phyloP scores from a whole-genome alignment of 192 early-diverging fungal species.

The Pilobolus umbonatus region DNA sequence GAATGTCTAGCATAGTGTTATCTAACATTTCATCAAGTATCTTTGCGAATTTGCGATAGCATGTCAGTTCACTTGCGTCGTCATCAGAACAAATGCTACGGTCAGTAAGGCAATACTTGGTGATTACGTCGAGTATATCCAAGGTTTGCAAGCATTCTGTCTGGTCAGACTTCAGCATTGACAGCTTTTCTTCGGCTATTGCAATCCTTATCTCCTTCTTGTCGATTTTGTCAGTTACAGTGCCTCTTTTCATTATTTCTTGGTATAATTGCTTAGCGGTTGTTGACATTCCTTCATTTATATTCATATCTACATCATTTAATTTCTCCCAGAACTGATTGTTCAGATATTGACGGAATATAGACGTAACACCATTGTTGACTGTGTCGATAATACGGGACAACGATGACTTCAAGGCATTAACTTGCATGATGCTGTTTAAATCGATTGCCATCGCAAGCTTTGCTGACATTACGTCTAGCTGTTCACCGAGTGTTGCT shows the following conservation, averaged over 20 bases:
- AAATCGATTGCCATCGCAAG: not conserved
- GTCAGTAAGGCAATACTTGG: not conserved
- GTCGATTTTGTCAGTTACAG: not conserved
- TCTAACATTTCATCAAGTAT: not conserved
- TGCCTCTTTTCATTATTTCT: not conserved
- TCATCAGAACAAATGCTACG: not conserved
- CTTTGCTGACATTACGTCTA: not conserved
- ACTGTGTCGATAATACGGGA: not conserved
- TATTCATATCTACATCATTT: not conserved
- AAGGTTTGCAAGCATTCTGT: not conserved
- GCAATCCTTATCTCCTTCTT: constrained; percentile 1
- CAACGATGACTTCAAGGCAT: not conserved
- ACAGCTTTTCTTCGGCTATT: not conserved
- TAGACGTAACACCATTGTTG: not conserved
- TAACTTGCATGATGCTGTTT: not conserved
- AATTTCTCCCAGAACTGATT: not conserved
- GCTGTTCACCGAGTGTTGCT: not conserved
- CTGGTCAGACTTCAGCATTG: not conserved
- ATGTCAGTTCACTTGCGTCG: not conserved
- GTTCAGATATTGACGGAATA: not conserved
- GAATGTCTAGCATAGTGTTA: not conserved
- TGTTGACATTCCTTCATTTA: constrained; percentile 1
- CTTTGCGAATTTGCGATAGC: not conserved
- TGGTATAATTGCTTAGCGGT: not conserved
- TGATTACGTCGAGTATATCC: not conserved